Evolutionary conservation across 2,329 filamentous ascomycete species (phyloP).

Genomic region (Botrytis aclada): DNA sequence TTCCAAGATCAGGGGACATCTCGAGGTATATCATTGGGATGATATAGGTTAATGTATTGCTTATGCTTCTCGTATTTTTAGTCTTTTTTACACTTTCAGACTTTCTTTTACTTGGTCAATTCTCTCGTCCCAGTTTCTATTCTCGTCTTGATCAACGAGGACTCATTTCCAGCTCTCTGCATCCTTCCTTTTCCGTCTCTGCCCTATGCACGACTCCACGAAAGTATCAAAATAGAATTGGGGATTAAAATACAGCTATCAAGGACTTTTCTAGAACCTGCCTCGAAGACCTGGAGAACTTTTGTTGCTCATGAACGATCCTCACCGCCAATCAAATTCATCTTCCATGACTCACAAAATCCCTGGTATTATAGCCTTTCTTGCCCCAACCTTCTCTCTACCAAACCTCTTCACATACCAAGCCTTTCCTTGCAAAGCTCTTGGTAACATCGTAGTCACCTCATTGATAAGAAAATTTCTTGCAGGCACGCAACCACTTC

Average conservation of each 20-base stretch:
- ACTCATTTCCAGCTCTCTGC: not conserved
- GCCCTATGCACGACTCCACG: not conserved
- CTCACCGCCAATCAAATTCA: not conserved
- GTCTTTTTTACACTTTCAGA: not conserved
- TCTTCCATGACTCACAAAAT: constrained; percentile 29
- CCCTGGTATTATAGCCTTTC: constrained; percentile 70
- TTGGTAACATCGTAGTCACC: constrained; percentile 82
- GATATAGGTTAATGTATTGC: constrained; percentile 2
- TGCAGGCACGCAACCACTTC: constrained; percentile 67
- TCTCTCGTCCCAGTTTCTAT: not conserved
- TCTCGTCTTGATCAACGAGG: not conserved
- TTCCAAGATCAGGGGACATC: not conserved
- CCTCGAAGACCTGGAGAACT: not conserved
- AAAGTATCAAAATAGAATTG: not conserved
- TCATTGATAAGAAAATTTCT: constrained; percentile 83
- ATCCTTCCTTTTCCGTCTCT: not conserved
- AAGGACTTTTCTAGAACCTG: not conserved
- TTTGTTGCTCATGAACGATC: not conserved
- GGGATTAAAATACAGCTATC: not conserved
- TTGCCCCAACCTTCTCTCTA: constrained; percentile 69
- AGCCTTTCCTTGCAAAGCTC: constrained; percentile 72
- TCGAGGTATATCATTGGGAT: not conserved
- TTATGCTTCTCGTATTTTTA: constrained; percentile 4
- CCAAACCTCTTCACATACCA: constrained; percentile 94
- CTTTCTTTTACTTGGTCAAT: not conserved